A percentile compares a stretch with the other conserved stretches of the same genome.
These are phyloP conservation scores for Aegilops longissima DNA, from an alignment of 176 grass and related monocot genomes.

Conservation along the genomic window DNA sequence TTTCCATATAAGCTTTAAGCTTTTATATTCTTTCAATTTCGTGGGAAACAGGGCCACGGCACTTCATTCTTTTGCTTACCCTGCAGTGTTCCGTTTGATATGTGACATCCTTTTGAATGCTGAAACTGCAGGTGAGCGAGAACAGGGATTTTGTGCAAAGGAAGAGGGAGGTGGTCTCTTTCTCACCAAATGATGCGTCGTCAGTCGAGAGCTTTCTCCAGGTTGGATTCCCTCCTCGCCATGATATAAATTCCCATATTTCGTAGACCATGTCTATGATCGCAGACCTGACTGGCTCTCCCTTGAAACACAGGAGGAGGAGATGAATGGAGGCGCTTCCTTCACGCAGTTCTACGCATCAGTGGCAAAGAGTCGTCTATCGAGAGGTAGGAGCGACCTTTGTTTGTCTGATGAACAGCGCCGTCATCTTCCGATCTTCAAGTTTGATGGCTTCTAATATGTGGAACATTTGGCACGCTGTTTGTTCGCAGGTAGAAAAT, in stretches of 20 bases:
- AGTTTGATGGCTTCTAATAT: not conserved
- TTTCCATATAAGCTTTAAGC: not conserved
- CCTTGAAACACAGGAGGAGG: constrained; percentile 62
- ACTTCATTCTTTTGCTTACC: not conserved
- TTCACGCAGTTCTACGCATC: constrained; percentile 65
- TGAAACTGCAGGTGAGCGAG: constrained; percentile 56
- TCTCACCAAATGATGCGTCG: constrained; percentile 76
- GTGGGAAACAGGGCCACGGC: not conserved
- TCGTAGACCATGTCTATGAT: not conserved
- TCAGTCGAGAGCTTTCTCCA: constrained; percentile 72
- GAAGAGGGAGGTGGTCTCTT: constrained; percentile 71
- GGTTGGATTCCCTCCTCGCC: constrained; percentile 32
- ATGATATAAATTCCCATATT: not conserved
- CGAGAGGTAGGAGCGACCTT: constrained; percentile 28
- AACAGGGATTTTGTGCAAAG: constrained; percentile 72
- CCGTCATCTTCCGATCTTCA: not conserved
- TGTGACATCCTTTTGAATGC: constrained; percentile 22
- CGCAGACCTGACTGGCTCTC: not conserved
- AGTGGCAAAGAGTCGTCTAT: constrained; percentile 40
- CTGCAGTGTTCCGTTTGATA: not conserved
- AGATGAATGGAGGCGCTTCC: constrained; percentile 24
- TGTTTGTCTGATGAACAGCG: not conserved
- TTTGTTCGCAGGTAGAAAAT: constrained; percentile 28
- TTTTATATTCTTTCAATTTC: not conserved
- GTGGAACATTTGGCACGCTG: not conserved